Evolutionary conservation across 345 rosid genomes (phyloP).

Genomic region (Eutrema yunnanense): DNA sequence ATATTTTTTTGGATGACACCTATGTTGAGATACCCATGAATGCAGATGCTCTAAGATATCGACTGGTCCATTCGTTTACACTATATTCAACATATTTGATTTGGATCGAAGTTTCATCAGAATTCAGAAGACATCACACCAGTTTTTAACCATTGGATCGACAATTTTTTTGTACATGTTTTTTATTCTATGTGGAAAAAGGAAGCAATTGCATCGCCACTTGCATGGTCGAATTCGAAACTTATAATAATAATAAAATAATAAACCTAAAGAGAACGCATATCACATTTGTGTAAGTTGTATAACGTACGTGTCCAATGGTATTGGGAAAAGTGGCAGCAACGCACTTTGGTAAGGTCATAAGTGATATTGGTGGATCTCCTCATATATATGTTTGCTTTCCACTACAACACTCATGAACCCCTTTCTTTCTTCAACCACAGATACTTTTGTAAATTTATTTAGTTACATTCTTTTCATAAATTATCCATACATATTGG

Average conservation of each 20-base stretch:
- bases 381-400: slow-evolving; percentile 14
- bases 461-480: background rate
- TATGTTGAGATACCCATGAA: too few relatives aligned
- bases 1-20: too few relatives aligned
- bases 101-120: too few relatives aligned
- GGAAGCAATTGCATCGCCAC: slow-evolving; percentile 21
- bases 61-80: too few relatives aligned
- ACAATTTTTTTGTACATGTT: too few relatives aligned
- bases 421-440: background rate
- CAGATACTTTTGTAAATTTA: background rate
- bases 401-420: slow-evolving; percentile 14
- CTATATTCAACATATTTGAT: too few relatives aligned
- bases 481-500: slow-evolving; percentile 1
- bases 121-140: too few relatives aligned
- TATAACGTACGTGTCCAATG: slow-evolving; percentile 10
- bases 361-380: slow-evolving; percentile 27
- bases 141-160: too few relatives aligned
- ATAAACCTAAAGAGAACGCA: slow-evolving; percentile 1
- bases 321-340: slow-evolving; percentile 20
- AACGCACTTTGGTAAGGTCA: slow-evolving; percentile 21
- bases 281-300: background rate
- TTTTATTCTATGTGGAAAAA: background rate
- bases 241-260: background rate
- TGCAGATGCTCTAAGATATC: too few relatives aligned
- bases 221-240: slow-evolving; percentile 23